Conservation (phyloP, 75 land plant genomes). For the Chamaecyparis obtusa region DNA sequence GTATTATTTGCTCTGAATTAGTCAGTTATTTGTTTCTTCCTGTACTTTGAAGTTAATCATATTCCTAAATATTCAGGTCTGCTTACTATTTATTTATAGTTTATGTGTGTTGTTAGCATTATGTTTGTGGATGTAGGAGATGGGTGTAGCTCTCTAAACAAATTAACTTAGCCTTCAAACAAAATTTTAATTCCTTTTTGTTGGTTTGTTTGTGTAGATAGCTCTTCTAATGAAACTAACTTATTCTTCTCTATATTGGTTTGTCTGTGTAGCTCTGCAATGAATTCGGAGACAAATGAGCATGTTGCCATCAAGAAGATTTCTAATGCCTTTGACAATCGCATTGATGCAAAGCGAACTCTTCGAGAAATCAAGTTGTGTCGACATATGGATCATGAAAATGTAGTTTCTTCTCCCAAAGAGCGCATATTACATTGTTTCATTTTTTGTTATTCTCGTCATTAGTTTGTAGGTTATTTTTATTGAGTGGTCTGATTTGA, state of each 20-base stretch:
- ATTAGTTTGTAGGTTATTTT: background rate
- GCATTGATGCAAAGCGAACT: constrained; percentile 85
- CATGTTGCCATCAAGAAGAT: constrained; percentile 85
- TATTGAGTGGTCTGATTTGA: background rate
- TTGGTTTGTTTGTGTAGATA: background rate
- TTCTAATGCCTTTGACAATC: constrained; percentile 82
- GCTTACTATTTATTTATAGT: background rate
- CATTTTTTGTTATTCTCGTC: background rate
- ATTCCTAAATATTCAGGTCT: background rate
- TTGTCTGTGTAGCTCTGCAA: constrained; percentile 47
- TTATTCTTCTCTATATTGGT: background rate
- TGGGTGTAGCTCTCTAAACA: background rate
- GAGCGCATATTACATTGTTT: background rate
- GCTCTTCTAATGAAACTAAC: background rate
- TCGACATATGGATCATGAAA: constrained; percentile 82
- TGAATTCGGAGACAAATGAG: constrained; percentile 77
- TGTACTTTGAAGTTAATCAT: too few relatives aligned
- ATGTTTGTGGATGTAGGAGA: background rate
- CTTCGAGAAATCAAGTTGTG: constrained; percentile 82
- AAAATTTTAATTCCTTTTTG: background rate
- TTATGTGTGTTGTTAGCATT: background rate
- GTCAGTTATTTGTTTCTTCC: background rate
- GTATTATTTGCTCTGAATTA: background rate
- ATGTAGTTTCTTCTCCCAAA: constrained; percentile 27
- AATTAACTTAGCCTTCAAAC: background rate